Evolutionary conservation across 306 rosid genomes (phyloP).

Genomic region (Cicer yamashitae): DNA sequence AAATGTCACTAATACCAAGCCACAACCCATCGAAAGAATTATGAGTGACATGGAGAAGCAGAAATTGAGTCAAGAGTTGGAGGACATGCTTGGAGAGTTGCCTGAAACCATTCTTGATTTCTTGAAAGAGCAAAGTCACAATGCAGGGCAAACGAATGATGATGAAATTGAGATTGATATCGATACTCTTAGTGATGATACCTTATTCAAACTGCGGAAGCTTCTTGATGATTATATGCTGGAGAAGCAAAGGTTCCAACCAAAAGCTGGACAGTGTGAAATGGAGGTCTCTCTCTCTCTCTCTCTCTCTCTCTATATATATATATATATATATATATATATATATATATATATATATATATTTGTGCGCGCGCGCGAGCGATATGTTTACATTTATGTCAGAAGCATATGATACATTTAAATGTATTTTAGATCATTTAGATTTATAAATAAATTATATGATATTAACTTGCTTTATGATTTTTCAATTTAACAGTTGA

Average conservation of each 20-base stretch:
- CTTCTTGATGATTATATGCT: slow-evolving; percentile 72
- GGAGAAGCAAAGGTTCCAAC: slow-evolving; percentile 65
- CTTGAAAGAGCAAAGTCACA: slow-evolving; percentile 65
- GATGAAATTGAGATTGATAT: slow-evolving; percentile 95
- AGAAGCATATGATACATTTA: background rate
- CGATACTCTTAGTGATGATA: slow-evolving; percentile 77
- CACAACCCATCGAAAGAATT: slow-evolving; percentile 49
- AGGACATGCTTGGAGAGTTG: slow-evolving; percentile 68
- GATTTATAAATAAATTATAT: background rate
- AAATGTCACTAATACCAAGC: slow-evolving; percentile 48
- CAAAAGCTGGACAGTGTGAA: slow-evolving; percentile 70
- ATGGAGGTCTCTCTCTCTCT: slow-evolving; percentile 65
- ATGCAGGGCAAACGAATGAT: slow-evolving; percentile 61
- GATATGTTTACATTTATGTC: background rate
- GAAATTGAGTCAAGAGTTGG: slow-evolving; percentile 74
- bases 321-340: background rate
- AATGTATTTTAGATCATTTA: background rate
- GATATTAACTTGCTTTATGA: slow-evolving; percentile 2
- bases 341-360: background rate
- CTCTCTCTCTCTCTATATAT: background rate
- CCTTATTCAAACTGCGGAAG: slow-evolving; percentile 70
- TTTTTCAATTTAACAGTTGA: slow-evolving; percentile 2
- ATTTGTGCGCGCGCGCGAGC: background rate
- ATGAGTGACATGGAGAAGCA: slow-evolving; percentile 74
- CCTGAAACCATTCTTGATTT: slow-evolving; percentile 78